Base-by-base conservation (phyloP, 495 filamentous ascomycete species). In the Penicillium silybi region DNA sequence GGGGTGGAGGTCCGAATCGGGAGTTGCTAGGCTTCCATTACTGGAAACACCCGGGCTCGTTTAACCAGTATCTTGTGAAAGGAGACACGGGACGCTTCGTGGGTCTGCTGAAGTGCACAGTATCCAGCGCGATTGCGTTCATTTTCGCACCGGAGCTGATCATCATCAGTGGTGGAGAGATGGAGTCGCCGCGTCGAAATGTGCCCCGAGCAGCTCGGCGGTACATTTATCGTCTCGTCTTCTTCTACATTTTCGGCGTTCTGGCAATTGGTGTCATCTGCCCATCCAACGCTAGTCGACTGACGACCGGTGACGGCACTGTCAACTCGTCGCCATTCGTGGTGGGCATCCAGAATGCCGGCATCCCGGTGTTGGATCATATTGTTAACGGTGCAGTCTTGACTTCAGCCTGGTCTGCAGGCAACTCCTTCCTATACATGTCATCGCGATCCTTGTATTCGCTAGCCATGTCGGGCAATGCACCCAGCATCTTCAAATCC, bases 161-260 rank as follows among this genome's bases (percentile, higher is more conserved):
- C 45, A 72, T 80, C 42, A 72, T 80, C 39, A 76, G 76, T n/a
- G 79, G 69, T 26, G 80, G 73, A 67, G 90, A 96, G 68, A 85
- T 89, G 50, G 80, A 79, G 19, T 88, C 88, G 53, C 91, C 90
- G 2, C 75, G 84, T 27, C 83, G 82, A 58, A 86, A 87, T 44
- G 83, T 96, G 48, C 90, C 90, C 44, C 78, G 79, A 51, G 91
- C 90, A 5, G 85, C 85, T 9, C 85, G 85, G 39, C 82, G 89
- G 48, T 88, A 89, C 48, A 92, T 95, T 68, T 92, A 87, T 77
- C 87, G 90, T 44, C 87, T 96, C 62, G 65, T 86, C 47, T 80
- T 95, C 72, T 95, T 96, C 76, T 95, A 95, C 69, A 65, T 79
- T 41, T 60, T 82, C 17, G 78, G 70, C 9, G 75, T 76, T 3